Conservation (phyloP, 148 eudicot genomes). For the Silene uniflora region DNA sequence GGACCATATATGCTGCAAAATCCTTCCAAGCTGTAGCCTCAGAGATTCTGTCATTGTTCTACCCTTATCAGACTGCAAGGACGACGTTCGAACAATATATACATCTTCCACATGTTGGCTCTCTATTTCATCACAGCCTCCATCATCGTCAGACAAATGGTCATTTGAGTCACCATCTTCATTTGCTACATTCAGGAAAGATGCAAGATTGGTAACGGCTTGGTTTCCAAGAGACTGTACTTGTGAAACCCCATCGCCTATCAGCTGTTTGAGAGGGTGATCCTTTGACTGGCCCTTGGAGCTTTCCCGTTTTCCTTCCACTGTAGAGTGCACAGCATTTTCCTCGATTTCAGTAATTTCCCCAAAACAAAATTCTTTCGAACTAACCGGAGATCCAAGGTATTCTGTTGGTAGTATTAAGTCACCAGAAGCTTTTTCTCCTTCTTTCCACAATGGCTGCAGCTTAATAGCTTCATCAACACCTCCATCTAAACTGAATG, state of each 20-base stretch:
- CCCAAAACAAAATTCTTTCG: constrained; percentile 39
- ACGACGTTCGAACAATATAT: constrained; percentile 51
- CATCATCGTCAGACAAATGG: constrained; percentile 46
- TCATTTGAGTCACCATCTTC: constrained; percentile 53
- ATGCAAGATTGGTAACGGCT: constrained; percentile 84
- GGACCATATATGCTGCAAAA: constrained; percentile 73
- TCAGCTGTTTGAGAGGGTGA: constrained; percentile 69
- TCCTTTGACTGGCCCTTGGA: constrained; percentile 46
- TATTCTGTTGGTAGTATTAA: constrained; percentile 36
- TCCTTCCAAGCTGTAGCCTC: constrained; percentile 67
- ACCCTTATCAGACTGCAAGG: constrained; percentile 82
- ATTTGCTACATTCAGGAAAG: constrained; percentile 69
- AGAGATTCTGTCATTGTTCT: constrained; percentile 60
- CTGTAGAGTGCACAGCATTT: constrained; percentile 20
- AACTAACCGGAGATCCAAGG: constrained; percentile 46
- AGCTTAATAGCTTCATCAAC: constrained; percentile 28
- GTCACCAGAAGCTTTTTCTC: constrained; percentile 40
- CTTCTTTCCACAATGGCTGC: constrained; percentile 32
- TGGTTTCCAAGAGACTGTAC: constrained; percentile 92
- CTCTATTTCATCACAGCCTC: constrained; percentile 37
- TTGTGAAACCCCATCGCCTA: constrained; percentile 96
- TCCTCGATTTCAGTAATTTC: constrained; percentile 79
- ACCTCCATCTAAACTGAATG: constrained; percentile 37
- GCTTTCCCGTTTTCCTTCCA: constrained; percentile 41
- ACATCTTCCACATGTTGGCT: constrained; percentile 30